These are phyloP conservation scores for Claviceps pazoutovae DNA, from an alignment of 2,329 filamentous ascomycete species.

Conservation along the genomic window DNA sequence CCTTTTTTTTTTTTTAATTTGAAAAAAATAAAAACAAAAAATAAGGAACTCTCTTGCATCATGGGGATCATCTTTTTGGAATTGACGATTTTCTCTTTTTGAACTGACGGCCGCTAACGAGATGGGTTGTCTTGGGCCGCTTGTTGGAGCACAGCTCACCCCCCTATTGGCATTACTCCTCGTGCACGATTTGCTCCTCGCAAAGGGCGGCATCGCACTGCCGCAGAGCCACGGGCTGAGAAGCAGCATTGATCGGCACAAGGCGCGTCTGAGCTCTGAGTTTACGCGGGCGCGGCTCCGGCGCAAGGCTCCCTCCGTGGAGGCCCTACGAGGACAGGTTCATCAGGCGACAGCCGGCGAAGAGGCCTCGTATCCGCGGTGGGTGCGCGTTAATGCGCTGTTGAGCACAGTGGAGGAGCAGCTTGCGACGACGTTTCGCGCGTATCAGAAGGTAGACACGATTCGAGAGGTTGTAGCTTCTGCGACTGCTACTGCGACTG, in stretches of 20 bases:
- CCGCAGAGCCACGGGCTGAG: conserved; percentile 67
- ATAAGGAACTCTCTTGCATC: no score
- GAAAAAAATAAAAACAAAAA: background rate
- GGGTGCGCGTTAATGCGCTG: conserved; percentile 78
- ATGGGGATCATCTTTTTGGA: no score
- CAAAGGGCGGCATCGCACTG: conserved; percentile 70
- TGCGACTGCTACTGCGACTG: no score
- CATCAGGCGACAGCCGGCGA: conserved; percentile 34
- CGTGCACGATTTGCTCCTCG: conserved; percentile 71
- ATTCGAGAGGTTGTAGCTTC: conserved; percentile 40
- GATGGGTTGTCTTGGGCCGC: background rate
- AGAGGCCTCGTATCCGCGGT: conserved; percentile 59
- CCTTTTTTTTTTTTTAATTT: no score
- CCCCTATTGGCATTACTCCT: conserved; percentile 70
- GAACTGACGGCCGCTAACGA: conserved; percentile 1
- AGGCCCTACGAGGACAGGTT: conserved; percentile 48
- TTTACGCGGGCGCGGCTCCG: conserved; percentile 67
- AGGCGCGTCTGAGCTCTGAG: conserved; percentile 65
- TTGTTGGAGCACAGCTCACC: conserved; percentile 45
- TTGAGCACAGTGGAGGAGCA: conserved; percentile 58
- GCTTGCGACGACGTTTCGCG: conserved; percentile 58
- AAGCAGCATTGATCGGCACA: conserved; percentile 64
- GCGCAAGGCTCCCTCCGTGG: conserved; percentile 53
- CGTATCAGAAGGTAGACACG: conserved; percentile 40
- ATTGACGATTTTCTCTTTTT: no score